These are phyloP conservation scores for Mallotus nudiflorus DNA, from an alignment of 345 rosid species.

Conservation along the genomic window DNA sequence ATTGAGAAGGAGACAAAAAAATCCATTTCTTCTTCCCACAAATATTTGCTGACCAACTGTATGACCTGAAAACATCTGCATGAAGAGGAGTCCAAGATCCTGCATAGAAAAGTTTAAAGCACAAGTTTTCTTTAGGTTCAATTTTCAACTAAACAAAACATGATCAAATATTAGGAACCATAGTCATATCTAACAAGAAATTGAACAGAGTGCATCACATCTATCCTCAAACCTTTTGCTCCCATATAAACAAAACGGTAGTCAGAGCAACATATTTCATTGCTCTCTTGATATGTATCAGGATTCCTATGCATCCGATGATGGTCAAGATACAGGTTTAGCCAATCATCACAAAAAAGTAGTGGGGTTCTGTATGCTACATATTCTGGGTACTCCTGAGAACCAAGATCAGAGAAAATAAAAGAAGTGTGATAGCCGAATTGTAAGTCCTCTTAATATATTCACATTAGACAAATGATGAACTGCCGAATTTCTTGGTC, in stretches of 20 bases:
- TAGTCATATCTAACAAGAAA: slow-evolving; percentile 13
- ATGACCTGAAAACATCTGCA: slow-evolving; percentile 95
- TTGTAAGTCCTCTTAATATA: slow-evolving; percentile 10
- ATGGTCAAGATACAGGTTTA: slow-evolving; percentile 74
- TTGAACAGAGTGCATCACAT: slow-evolving; percentile 8
- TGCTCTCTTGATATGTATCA: slow-evolving; percentile 42
- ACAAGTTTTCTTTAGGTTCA: slow-evolving; percentile 17
- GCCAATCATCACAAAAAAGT: slow-evolving; percentile 84
- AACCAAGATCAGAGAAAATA: slow-evolving; percentile 19
- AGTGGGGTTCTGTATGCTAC: slow-evolving; percentile 66
- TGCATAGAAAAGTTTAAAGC: slow-evolving; percentile 37
- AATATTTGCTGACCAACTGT: slow-evolving; percentile 93
- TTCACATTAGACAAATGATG: background rate
- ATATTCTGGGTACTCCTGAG: slow-evolving; percentile 87
- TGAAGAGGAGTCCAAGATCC: slow-evolving; percentile 99
- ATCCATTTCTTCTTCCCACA: slow-evolving; percentile 90
- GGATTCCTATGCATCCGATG: slow-evolving; percentile 64
- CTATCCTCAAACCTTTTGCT: slow-evolving; percentile 65
- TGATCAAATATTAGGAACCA: background rate
- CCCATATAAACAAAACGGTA: slow-evolving; percentile 97
- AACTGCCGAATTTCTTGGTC: background rate
- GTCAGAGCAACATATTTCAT: slow-evolving; percentile 83
- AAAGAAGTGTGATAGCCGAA: slow-evolving; percentile 5
- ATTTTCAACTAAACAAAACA: slow-evolving; percentile 24
- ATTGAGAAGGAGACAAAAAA: slow-evolving; percentile 69